Conservation (phyloP, 192 early-diverging fungal species). For the Backusella tarrabulga region DNA sequence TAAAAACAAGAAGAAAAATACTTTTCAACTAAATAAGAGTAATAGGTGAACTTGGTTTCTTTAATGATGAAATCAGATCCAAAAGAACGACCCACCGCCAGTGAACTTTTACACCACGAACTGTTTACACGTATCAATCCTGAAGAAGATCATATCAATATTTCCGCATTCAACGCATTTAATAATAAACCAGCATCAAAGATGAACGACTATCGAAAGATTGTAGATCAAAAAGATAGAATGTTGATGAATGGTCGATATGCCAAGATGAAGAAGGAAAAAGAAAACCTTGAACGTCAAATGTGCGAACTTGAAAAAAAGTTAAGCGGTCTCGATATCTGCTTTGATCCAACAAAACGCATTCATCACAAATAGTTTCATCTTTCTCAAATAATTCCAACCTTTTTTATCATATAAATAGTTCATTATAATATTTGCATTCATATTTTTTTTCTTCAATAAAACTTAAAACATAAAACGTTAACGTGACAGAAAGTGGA, state of each 20-base stretch:
- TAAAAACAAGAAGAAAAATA: background rate
- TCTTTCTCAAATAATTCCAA: background rate
- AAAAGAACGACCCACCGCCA: conserved; percentile 61
- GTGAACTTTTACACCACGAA: conserved; percentile 68
- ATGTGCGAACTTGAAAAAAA: background rate
- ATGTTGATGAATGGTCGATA: background rate
- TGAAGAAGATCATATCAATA: conserved; percentile 2
- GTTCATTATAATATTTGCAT: too few species aligned
- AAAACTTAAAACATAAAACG: background rate
- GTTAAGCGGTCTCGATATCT: background rate
- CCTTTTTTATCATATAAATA: background rate
- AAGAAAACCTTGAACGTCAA: background rate
- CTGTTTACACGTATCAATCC: conserved; percentile 41
- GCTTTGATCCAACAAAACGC: background rate
- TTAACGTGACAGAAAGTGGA: background rate
- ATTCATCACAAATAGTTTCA: conserved; percentile 7
- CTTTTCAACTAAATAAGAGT: background rate
- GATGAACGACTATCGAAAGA: background rate
- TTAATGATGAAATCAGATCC: conserved; percentile 78
- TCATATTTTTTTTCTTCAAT: background rate
- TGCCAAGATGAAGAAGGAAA: conserved; percentile 11
- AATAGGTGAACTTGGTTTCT: conserved; percentile 69
- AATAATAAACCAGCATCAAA: background rate
- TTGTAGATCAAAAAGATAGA: background rate
- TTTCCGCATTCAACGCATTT: conserved; percentile 1